Base-by-base conservation (phyloP, 768 basidiomycete species). In the Suillus ampliporus region DNA sequence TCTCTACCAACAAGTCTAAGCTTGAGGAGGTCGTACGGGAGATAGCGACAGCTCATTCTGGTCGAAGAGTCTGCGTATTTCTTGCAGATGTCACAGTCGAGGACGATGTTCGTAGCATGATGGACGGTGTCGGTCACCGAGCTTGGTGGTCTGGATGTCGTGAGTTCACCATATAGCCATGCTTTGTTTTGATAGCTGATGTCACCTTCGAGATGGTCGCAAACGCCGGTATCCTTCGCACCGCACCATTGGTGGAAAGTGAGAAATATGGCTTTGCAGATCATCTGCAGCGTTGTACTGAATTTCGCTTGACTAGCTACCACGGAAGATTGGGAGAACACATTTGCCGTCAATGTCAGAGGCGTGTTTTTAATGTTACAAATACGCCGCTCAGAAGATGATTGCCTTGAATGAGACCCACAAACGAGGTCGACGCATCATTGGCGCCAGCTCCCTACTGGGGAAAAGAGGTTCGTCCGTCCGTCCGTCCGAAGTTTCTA, bases 91-190 rank as follows among this genome's bases (percentile, higher is more conserved):
- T 86, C 2, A 67, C 74, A 9, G 50, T 68, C 1, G 84, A 85
- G 58, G 65, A 64, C 1, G 76, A 83, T 10, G 83, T 86, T 1
- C 70, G 78, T 59, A 60, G 37, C 9, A 75, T 84, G 71, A 70
- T 86, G 3, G 72, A 72, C 5, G 56, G 58, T 1, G 69, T 70
- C 10, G 68, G n/a, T 72, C 1, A 50, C 69, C 8, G 65, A 68
- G 9, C 71, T 84, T 11, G 84, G 84, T 4, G 69, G 78, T 5
- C 63, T 86, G n/a, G 81, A 84, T 62, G 82, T 83, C 19, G 84
- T 83, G 58, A 61, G 83, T 70, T 8, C 10, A 14, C n/a, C n/a
- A 21, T 17, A 31, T 15, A 3, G 0, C 8, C 9, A 3, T n/a
- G 7, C n/a, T 3, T n/a, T n/a, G n/a, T n/a, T n/a, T n/a, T n/a